These are phyloP conservation scores for Alnus rubra DNA, from an alignment of 306 rosid genomes.

Conservation along the genomic window DNA sequence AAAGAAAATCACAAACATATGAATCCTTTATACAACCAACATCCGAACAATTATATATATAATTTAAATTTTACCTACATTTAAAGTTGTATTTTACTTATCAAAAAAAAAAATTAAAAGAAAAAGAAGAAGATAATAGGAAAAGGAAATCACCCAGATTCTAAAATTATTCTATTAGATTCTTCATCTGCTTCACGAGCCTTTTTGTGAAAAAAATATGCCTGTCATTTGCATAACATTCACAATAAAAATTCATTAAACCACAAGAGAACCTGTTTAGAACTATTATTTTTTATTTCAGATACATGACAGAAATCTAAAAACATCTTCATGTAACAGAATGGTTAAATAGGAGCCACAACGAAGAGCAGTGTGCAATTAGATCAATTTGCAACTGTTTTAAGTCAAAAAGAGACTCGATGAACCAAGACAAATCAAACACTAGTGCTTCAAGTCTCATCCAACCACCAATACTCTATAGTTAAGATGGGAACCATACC, in stretches of 20 bases:
- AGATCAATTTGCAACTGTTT: neutral
- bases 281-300: conserved; percentile 2
- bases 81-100: too few species aligned
- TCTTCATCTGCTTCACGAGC: conserved; percentile 76
- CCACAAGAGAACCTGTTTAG: neutral
- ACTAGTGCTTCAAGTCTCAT: conserved; percentile 8
- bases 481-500: conserved; percentile 42
- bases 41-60: neutral
- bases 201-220: conserved; percentile 50
- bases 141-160: conserved; percentile 50
- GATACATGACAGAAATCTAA: conserved; percentile 15
- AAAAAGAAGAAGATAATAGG: neutral
- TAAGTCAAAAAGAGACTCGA: neutral
- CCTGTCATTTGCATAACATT: conserved; percentile 50
- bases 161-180: conserved; percentile 59
- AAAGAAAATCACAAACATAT: conserved; percentile 4
- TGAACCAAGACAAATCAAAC: conserved; percentile 5
- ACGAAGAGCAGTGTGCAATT: neutral
- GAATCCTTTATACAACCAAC: conserved; percentile 2
- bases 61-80: too few species aligned
- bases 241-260: neutral
- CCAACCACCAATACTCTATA: conserved; percentile 7
- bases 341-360: neutral
- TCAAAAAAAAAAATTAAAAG: too few species aligned
- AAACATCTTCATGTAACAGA: neutral